A percentile compares a stretch with the other conserved stretches of the same genome.
Evolutionary conservation across 768 basidiomycete species (phyloP).

Genomic region (Kwoniella newhampshirensis): DNA sequence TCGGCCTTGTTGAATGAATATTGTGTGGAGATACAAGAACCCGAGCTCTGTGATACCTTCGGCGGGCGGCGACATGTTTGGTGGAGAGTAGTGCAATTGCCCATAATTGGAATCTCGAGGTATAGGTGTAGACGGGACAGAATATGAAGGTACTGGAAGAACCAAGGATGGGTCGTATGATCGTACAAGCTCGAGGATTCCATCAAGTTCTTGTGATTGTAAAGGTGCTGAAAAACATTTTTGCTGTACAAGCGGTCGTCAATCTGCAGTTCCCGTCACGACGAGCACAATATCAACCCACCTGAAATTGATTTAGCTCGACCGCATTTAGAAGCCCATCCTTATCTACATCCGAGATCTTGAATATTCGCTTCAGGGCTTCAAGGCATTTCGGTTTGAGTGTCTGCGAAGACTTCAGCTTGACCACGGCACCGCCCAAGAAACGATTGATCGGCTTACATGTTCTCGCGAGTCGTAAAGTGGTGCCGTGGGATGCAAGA

Average conservation of each 20-base stretch:
- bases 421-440: not conserved
- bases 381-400: slow-evolving; percentile 88
- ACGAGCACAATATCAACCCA: slow-evolving; percentile 51
- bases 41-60: slow-evolving; percentile 84
- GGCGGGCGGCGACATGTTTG: slow-evolving; percentile 35
- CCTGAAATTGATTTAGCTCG: slow-evolving; percentile 97
- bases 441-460: slow-evolving; percentile 59
- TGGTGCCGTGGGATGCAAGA: slow-evolving; percentile 93
- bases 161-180: slow-evolving; percentile 74
- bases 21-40: slow-evolving; percentile 91
- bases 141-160: slow-evolving; percentile 54
- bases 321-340: slow-evolving; percentile 84
- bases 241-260: slow-evolving; percentile 58
- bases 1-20: slow-evolving; percentile 91
- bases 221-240: slow-evolving; percentile 94
- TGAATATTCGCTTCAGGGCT: slow-evolving; percentile 90
- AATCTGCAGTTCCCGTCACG: not conserved
- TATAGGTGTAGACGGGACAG: slow-evolving; percentile 38
- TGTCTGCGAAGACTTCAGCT: slow-evolving; percentile 58
- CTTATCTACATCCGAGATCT: slow-evolving; percentile 90
- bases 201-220: slow-evolving; percentile 88
- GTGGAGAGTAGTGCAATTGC: slow-evolving; percentile 27
- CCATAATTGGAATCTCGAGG: slow-evolving; percentile 25
- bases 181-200: slow-evolving; percentile 89
- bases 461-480: slow-evolving; percentile 95